Conservation (phyloP, 345 rosid genomes). For the Rhizophora mangle region DNA sequence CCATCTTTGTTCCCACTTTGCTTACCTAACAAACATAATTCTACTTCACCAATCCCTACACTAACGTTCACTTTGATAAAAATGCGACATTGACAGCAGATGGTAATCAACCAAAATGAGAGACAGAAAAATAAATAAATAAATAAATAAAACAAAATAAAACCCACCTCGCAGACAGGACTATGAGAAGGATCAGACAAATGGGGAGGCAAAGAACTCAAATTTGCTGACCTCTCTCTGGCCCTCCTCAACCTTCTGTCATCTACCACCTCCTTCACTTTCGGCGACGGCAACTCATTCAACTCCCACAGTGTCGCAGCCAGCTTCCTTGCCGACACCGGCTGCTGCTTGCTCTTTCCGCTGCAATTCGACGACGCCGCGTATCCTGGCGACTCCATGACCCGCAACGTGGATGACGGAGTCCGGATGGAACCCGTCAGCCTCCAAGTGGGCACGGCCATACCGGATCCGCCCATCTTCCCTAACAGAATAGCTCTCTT, state of each 20-base stretch:
- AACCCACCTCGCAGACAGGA: constrained; percentile 85
- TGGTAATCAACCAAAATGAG: no score
- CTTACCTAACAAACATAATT: constrained; percentile 4
- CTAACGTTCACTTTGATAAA: not conserved
- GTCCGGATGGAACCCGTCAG: constrained; percentile 60
- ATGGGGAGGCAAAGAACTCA: constrained; percentile 88
- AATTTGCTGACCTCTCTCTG: constrained; percentile 55
- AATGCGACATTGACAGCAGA: no score
- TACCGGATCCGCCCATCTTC: constrained; percentile 78
- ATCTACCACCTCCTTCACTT: constrained; percentile 37
- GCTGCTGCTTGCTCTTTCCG: constrained; percentile 40
- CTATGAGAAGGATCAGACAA: constrained; percentile 98
- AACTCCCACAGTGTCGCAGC: constrained; percentile 99
- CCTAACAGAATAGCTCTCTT: constrained; percentile 83
- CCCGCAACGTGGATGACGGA: constrained; percentile 48
- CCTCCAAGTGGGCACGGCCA: constrained; percentile 89
- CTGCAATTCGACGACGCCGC: constrained; percentile 45
- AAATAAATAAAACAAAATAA: not conserved
- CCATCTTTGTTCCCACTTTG: not conserved
- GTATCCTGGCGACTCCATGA: constrained; percentile 53
- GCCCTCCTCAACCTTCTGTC: constrained; percentile 47
- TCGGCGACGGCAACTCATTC: constrained; percentile 90
- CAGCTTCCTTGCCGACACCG: constrained; percentile 90
- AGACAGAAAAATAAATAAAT: not conserved
- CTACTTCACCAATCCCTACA: not conserved